Evolutionary conservation across 2,329 filamentous ascomycete genomes (phyloP), one percentile per base, ranked within the genome.

Genomic region (Diaporthe vexans): DNA sequence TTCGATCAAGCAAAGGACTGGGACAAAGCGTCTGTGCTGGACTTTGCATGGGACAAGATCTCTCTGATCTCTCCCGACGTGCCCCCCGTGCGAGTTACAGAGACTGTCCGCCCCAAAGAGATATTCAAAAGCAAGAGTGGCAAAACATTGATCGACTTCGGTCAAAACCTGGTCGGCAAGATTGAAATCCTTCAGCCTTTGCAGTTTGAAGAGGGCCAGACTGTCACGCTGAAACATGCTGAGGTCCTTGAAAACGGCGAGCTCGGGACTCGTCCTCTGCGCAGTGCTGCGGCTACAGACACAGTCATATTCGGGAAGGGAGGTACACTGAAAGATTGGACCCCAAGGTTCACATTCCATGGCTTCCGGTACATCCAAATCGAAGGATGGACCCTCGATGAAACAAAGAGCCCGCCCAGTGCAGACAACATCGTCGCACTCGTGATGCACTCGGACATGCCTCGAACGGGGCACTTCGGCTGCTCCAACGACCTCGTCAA

Each of bases 111-210:
- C 1, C 70, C 75, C 24, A 56, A 63, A 48, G 24, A 58, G 1
- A 67, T 76, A 4, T 68, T 73, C 67, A 65, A 21, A 13, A 74
- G 67, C 37, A 51, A 71, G 19, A 79, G 79, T 2, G 86, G 87
- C 8, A 88, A 88, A 76, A 86, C 81, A 0, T 80, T 90, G 1
- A 73, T 91, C 3, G 88, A 91, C 75, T 91, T 91, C 78, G 89
- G 89, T 0, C 89, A 91, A 77, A 91, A 91, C 76, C 80, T 91
- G 0, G 89, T 90, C 0, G 90, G 89, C 0, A 84, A 84, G 76
- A 72, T 90, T 0, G 80, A 81, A 0, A 77, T 90, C 10, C 82
- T 67, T 13, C 10, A 77, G 1, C 77, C 80, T 0, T 77, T 86
- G 5, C 76, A 76, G 48, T 85, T 83, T 0, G 80, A 82, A 0